Evolutionary conservation across 1,284 basidiomycete genomes (phyloP).

Genomic region (Rhodofomes roseus): DNA sequence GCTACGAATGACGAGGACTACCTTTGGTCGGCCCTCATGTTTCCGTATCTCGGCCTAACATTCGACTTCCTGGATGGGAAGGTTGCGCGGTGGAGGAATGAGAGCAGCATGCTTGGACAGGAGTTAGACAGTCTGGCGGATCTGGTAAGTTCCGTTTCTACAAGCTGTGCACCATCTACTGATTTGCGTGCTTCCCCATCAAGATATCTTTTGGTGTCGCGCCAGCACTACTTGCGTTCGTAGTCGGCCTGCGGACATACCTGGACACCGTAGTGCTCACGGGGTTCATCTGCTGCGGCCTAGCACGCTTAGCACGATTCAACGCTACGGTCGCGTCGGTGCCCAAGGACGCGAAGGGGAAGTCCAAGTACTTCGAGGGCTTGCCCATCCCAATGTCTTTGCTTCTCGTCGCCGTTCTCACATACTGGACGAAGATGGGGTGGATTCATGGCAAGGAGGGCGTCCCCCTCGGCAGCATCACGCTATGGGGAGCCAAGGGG

Average conservation of each 20-base stretch:
- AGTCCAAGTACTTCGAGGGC: conserved; percentile 95
- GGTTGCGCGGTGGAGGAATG: conserved; percentile 95
- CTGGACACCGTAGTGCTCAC: conserved; percentile 88
- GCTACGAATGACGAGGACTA: conserved; percentile 77
- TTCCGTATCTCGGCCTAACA: conserved; percentile 94
- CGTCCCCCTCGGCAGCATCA: conserved; percentile 72
- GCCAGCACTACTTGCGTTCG: conserved; percentile 89
- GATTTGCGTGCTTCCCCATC: not conserved
- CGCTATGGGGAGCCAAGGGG: conserved; percentile 67
- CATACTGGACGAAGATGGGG: conserved; percentile 80
- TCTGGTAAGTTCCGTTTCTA: conserved; percentile 53
- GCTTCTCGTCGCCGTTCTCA: conserved; percentile 75
- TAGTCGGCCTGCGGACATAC: conserved; percentile 85
- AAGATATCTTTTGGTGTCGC: conserved; percentile 98
- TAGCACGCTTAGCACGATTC: conserved; percentile 95
- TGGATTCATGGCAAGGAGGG: conserved; percentile 77
- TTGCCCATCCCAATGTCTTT: conserved; percentile 95
- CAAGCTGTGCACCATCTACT: conserved; percentile 10
- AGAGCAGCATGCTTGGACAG: conserved; percentile 95
- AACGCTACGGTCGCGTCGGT: conserved; percentile 97
- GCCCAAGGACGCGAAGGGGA: conserved; percentile 86
- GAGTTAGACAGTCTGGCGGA: conserved; percentile 97
- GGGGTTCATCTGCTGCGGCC: conserved; percentile 91
- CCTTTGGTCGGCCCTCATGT: conserved; percentile 82
- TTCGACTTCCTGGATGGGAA: conserved; percentile 99